These are phyloP conservation scores for Tylopilus sp. DNA, from an alignment of 768 basidiomycete species.

Conservation along the genomic window DNA sequence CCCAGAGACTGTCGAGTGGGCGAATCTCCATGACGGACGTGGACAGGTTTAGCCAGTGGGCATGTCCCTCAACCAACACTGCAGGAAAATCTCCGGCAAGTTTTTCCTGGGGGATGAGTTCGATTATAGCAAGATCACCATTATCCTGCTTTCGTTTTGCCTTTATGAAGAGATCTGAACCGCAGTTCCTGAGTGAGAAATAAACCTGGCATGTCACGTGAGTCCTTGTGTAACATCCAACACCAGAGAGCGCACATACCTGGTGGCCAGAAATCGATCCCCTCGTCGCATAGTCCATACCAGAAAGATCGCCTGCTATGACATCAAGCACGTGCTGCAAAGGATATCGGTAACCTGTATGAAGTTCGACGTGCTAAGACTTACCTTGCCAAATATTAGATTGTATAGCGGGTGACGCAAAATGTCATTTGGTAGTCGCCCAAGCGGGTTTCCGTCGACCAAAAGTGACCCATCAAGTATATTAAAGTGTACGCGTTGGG, in stretches of 20 bases:
- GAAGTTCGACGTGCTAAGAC: not conserved
- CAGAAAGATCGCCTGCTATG: constrained; percentile 15
- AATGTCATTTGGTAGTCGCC: constrained; percentile 20
- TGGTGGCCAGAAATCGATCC: constrained; percentile 14
- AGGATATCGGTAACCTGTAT: not conserved
- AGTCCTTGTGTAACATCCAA: not conserved
- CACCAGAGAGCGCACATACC: constrained; percentile 5
- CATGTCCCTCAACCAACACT: constrained; percentile 18
- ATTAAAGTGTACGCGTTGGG: constrained; percentile 25
- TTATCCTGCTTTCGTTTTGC: constrained; percentile 1
- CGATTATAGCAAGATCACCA: not conserved
- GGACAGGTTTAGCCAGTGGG: constrained; percentile 31
- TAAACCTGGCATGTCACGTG: constrained; percentile 11
- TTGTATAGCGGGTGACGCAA: constrained; percentile 18
- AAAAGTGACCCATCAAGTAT: constrained; percentile 25
- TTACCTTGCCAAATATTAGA: constrained; percentile 22
- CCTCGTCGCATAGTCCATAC: constrained; percentile 26
- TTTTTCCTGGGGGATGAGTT: constrained; percentile 25
- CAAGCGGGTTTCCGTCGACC: constrained; percentile 26
- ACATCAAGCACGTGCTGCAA: constrained; percentile 15
- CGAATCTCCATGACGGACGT: constrained; percentile 18
- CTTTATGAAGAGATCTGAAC: constrained; percentile 9
- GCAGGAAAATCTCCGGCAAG: constrained; percentile 26
- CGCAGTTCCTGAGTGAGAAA: constrained; percentile 7
- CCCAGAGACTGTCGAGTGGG: constrained; percentile 20